Evolutionary conservation across 2,329 filamentous ascomycete genomes (phyloP), one percentile per base, ranked within the genome.

Genomic region (Huntiella omanensis): DNA sequence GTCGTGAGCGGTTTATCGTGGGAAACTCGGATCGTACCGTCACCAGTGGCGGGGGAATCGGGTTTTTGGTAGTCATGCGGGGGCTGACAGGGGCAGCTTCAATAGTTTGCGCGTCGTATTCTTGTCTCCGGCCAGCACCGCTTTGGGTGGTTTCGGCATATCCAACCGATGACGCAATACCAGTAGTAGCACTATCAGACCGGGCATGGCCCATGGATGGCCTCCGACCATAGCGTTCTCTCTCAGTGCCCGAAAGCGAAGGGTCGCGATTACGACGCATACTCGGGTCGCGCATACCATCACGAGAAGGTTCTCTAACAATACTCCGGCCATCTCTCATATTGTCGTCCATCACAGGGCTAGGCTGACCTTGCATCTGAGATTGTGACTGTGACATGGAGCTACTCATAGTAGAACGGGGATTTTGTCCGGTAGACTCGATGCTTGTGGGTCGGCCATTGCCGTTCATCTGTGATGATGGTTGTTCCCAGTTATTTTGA

Each of bases 81-180:
- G 85, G 82, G 60, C 77, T 86, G 52, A 75, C 73, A 13, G 92
- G 69, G 33, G 78, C 81, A 0, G 83, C 84, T 61, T 95, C 88
- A 84, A 95, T 94, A 3, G 87, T 86, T 60, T 96, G 88, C 12
- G 94, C 75, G 57, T 96, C 91, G 57, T 94, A 96, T 58, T 96
- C 88, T 57, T 95, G 86, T 47, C 82, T 80, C 54, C 87, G 75
- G 36, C 72, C 70, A 34, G 74, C 74, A 5, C 72, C 73, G 55
- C 75, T 80, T 54, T 83, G 77, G 12, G 77, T 76, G 2, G 79
- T 79, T 52, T 88, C 83, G 19, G 78, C 72, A 57, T 92, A 94
- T 40, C 87, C 85, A 16, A 71, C 76, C 1, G 83, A 86, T 1
- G 85, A 91, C 7, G 77, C 70, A 19, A 73, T 67, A 12, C 81